phyloP scores from a whole-genome alignment of 371 early-diverging fungal species.

The Coemansia sp. region DNA sequence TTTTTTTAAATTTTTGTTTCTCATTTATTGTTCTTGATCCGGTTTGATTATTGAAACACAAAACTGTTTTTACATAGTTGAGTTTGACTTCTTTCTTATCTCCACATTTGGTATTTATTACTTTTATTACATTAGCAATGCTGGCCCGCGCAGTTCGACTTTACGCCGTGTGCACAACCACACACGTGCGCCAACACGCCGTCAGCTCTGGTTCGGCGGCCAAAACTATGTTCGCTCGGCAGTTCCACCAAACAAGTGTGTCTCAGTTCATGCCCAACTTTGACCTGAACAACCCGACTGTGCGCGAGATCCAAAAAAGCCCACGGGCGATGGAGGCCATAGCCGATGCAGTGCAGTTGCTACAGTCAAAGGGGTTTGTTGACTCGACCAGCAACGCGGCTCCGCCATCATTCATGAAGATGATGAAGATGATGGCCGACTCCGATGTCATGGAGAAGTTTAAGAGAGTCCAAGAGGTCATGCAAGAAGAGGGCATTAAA shows the following conservation, averaged over 20 bases:
- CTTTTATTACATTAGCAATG: background rate
- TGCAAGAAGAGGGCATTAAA: slow-evolving; percentile 32
- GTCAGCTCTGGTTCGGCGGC: background rate
- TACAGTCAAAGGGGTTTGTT: slow-evolving; percentile 22
- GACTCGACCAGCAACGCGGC: background rate
- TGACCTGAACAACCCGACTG: slow-evolving; percentile 18
- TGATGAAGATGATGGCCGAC: slow-evolving; percentile 39
- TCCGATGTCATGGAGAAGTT: slow-evolving; percentile 16
- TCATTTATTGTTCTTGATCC: background rate
- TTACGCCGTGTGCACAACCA: background rate
- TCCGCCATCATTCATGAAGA: slow-evolving; percentile 35
- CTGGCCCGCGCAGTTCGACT: background rate
- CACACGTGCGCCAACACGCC: background rate
- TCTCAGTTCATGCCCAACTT: background rate
- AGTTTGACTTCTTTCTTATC: background rate
- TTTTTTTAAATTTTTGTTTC: background rate
- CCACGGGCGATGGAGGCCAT: slow-evolving; percentile 23
- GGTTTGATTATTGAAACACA: background rate
- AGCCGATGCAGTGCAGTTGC: slow-evolving; percentile 8
- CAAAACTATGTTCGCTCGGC: background rate
- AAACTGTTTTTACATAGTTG: background rate
- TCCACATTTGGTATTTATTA: background rate
- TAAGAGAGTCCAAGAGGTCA: slow-evolving; percentile 8
- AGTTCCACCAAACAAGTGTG: slow-evolving; percentile 4
- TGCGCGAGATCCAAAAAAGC: slow-evolving; percentile 17